Conservation (phyloP, 164 flowering plant genomes). For the Amborella trichopoda region DNA sequence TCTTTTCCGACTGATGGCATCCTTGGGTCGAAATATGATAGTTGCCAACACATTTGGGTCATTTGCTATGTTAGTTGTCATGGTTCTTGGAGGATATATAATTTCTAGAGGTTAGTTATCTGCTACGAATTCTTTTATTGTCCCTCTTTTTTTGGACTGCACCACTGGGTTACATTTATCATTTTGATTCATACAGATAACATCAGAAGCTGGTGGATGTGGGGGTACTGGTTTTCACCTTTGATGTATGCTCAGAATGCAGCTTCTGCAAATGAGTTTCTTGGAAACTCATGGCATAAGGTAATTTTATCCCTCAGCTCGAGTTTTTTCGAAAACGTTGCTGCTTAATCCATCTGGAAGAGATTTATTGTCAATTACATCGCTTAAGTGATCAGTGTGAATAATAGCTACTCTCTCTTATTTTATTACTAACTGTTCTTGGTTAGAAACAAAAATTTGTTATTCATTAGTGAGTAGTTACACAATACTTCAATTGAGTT, state of each 20-base stretch:
- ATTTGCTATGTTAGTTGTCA: slow-evolving; percentile 86
- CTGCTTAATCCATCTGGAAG: too few species aligned
- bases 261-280: slow-evolving; percentile 91
- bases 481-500: too few species aligned
- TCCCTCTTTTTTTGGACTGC: neutral
- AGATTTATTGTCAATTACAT: too few species aligned
- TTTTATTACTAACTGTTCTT: too few species aligned
- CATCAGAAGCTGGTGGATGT: slow-evolving; percentile 90
- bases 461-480: too few species aligned
- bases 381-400: too few species aligned
- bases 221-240: slow-evolving; percentile 99
- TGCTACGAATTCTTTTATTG: too few species aligned
- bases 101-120: slow-evolving; percentile 67
- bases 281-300: slow-evolving; percentile 92
- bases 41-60: slow-evolving; percentile 98
- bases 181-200: slow-evolving; percentile 39
- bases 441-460: too few species aligned
- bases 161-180: neutral
- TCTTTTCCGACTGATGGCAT: slow-evolving; percentile 85
- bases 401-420: too few species aligned
- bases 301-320: too few species aligned
- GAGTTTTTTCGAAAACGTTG: too few species aligned
- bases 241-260: slow-evolving; percentile 92
- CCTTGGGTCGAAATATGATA: slow-evolving; percentile 88
- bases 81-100: slow-evolving; percentile 93